phyloP scores from a whole-genome alignment of 129 eudicot species.

The Lactuca saligna region DNA sequence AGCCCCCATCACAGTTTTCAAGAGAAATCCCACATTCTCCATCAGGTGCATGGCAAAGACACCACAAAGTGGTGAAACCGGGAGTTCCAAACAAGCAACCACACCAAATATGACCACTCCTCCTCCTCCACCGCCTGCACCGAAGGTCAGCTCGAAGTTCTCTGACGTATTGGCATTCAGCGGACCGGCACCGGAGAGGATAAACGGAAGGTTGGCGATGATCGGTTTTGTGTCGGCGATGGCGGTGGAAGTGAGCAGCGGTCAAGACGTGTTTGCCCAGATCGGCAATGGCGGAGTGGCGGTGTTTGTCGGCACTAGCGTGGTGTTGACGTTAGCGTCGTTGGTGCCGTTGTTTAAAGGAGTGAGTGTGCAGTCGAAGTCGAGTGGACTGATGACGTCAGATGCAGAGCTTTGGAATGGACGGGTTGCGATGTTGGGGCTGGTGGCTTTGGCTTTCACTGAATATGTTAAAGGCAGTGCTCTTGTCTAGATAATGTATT shows the following conservation, averaged over 20 bases:
- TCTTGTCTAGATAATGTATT: no score
- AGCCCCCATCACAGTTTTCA: not conserved
- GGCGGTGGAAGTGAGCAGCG: constrained; percentile 60
- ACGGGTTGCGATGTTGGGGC: constrained; percentile 65
- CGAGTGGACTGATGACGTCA: constrained; percentile 62
- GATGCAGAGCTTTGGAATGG: constrained; percentile 94
- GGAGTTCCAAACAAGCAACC: constrained; percentile 4
- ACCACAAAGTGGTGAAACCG: constrained; percentile 27
- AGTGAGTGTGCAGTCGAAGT: constrained; percentile 53
- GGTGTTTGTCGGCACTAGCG: constrained; percentile 63
- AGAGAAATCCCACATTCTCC: not conserved
- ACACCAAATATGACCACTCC: constrained; percentile 19
- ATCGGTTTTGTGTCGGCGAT: constrained; percentile 74
- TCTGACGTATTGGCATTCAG: constrained; percentile 68
- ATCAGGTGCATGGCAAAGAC: constrained; percentile 24
- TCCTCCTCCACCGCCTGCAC: constrained; percentile 33
- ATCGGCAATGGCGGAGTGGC: constrained; percentile 64
- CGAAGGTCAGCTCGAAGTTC: constrained; percentile 56
- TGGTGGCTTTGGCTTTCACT: no score
- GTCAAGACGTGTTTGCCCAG: constrained; percentile 58
- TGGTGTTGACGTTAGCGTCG: constrained; percentile 59
- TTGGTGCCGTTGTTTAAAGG: constrained; percentile 77
- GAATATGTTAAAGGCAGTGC: no score
- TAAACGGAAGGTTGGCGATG: constrained; percentile 89
- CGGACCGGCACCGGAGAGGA: constrained; percentile 90